A percentile compares a stretch with the other conserved stretches of the same genome.
Evolutionary conservation across 2,329 filamentous ascomycete genomes (phyloP).

Genomic region (Colletotrichum kahawae): DNA sequence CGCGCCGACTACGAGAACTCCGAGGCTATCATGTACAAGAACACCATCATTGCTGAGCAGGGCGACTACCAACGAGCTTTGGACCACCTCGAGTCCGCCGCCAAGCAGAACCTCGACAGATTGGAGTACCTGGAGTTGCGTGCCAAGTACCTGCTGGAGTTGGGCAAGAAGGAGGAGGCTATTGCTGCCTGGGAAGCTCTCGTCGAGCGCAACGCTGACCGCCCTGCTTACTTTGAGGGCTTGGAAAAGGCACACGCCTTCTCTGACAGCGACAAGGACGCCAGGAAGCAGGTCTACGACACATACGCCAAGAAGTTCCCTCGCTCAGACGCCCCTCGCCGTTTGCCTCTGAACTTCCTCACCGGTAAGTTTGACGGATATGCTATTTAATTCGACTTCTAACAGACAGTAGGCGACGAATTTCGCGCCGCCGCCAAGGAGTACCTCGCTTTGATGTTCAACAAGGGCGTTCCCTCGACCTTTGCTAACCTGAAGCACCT

Average conservation of each 20-base stretch:
- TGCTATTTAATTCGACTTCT: constrained; percentile 12
- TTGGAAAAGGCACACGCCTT: constrained; percentile 57
- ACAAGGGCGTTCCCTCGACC: constrained; percentile 92
- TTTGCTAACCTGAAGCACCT: constrained; percentile 97
- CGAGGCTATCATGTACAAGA: constrained; percentile 94
- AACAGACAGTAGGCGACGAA: constrained; percentile 63
- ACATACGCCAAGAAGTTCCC: constrained; percentile 83
- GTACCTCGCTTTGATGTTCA: constrained; percentile 85
- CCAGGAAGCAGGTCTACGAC: constrained; percentile 73
- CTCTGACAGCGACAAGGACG: constrained; percentile 59
- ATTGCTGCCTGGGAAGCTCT: constrained; percentile 80
- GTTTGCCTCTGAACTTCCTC: constrained; percentile 89
- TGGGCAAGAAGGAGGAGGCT: constrained; percentile 81
- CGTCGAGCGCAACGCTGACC: constrained; percentile 86
- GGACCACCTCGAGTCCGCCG: constrained; percentile 80
- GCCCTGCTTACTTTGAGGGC: constrained; percentile 82
- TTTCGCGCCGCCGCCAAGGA: constrained; percentile 79
- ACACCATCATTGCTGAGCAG: constrained; percentile 88
- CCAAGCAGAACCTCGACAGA: constrained; percentile 81
- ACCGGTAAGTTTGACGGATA: constrained; percentile 55
- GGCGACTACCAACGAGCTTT: constrained; percentile 84
- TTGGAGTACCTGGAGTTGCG: constrained; percentile 84
- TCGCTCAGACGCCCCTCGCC: constrained; percentile 81
- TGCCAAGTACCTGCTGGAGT: constrained; percentile 81
- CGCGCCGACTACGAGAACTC: constrained; percentile 89